Evolutionary conservation across 768 basidiomycete species (phyloP), one percentile per base, ranked within the genome.

Genomic region (Boletus vinaceobasis): DNA sequence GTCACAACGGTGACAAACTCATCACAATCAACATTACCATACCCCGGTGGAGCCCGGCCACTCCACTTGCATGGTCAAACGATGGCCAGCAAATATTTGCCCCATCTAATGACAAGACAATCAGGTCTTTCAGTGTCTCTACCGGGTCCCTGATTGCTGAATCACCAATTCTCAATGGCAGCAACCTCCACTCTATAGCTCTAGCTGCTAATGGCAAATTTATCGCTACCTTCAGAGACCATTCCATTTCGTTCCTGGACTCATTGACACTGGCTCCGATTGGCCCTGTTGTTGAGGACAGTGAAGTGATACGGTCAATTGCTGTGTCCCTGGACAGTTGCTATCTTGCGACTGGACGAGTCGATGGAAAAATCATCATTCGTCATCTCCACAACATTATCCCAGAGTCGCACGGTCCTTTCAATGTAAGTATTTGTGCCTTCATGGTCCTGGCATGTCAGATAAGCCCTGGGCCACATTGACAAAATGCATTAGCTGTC

Each of bases 151-250:
- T n/a, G n/a, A n/a, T n/a, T n/a, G n/a, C n/a, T n/a, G n/a, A n/a
- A n/a, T n/a, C n/a, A n/a, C n/a, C n/a, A n/a, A n/a, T n/a, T n/a
- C n/a, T n/a, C n/a, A n/a, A n/a, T n/a, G n/a, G n/a, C n/a, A n/a
- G n/a, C n/a, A n/a, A n/a, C n/a, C n/a, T n/a, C n/a, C n/a, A n/a
- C n/a, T n/a, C n/a, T n/a, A n/a, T n/a, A n/a, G 17, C 43, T 27
- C 2, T 43, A 3, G 43, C 43, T n/a, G 9, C 10, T 2, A 43
- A 29, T 7, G 17, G 27, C 0, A 29, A n/a, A 11, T 43, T 43
- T 4, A 43, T 43, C 0, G 43, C 27, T 29, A 3, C 5, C 9
- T 9, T n/a, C 5, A 17, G 2, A n/a, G 0, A 0, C 0, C 17
- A 7, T 5, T 43, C 43, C 3, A 11, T 43, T 17, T n/a, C 10